phyloP scores from a whole-genome alignment of 805 yeast genomes.

The Candida fluviatilis region DNA sequence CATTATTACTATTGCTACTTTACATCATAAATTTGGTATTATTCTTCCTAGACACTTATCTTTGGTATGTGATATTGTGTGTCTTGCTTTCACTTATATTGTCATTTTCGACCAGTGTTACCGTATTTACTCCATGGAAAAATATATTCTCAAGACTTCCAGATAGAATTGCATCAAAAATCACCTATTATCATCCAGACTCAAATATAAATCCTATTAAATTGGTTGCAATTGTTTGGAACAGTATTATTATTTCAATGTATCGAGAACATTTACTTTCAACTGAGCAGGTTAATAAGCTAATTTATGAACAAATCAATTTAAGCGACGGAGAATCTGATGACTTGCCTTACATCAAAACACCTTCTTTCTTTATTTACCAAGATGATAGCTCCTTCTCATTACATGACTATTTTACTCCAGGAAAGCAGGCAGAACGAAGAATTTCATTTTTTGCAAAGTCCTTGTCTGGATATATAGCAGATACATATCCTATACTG shows the following conservation, averaged over 20 bases:
- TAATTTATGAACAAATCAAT: constrained; percentile 23
- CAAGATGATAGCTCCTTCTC: constrained; percentile 43
- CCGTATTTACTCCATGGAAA: constrained; percentile 37
- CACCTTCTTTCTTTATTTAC: constrained; percentile 45
- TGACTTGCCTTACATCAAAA: constrained; percentile 19
- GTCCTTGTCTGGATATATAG: constrained; percentile 44
- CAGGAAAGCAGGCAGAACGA: constrained; percentile 49
- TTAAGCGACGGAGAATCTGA: constrained; percentile 18
- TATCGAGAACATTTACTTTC: constrained; percentile 38
- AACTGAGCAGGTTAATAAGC: constrained; percentile 35
- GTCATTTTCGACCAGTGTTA: constrained; percentile 28
- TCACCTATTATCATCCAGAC: constrained; percentile 13
- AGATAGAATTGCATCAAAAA: constrained; percentile 27
- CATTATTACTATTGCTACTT: constrained; percentile 20
- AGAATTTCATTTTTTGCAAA: constrained; percentile 53
- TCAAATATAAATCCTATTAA: constrained; percentile 6
- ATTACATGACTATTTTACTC: constrained; percentile 36
- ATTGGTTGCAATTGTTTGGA: constrained; percentile 26
- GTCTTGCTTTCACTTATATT: constrained; percentile 30
- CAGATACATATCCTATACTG: constrained; percentile 44
- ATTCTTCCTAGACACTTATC: constrained; percentile 36
- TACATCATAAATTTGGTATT: constrained; percentile 25
- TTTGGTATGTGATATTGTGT: constrained; percentile 38
- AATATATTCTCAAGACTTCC: constrained; percentile 32
- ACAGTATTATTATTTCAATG: constrained; percentile 23